phyloP scores from a whole-genome alignment of 129 eudicot species.

The Chrysanthemum seticuspe region DNA sequence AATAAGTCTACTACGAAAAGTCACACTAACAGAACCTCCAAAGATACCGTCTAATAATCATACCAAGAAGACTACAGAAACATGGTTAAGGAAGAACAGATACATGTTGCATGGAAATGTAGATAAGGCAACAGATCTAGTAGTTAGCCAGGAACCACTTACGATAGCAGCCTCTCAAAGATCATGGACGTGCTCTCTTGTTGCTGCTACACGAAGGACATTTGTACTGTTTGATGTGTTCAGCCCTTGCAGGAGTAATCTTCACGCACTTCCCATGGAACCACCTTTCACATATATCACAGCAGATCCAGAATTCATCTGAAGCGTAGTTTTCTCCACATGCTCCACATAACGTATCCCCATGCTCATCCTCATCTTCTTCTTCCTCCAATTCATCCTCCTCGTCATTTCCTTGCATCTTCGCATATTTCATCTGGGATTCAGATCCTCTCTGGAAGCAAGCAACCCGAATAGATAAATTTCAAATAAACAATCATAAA shows the following conservation, averaged over 20 bases:
- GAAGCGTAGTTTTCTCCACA: slow-evolving; percentile 80
- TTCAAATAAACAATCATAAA: background rate
- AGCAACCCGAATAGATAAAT: background rate
- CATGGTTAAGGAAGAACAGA: slow-evolving; percentile 16
- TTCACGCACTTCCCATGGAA: slow-evolving; percentile 91
- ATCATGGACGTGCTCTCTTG: slow-evolving; percentile 60
- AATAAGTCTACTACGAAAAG: slow-evolving; percentile 8
- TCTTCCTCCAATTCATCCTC: slow-evolving; percentile 39
- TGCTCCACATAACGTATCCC: slow-evolving; percentile 83
- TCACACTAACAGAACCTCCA: background rate
- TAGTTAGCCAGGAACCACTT: slow-evolving; percentile 16
- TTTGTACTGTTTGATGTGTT: slow-evolving; percentile 77
- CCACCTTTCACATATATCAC: slow-evolving; percentile 87
- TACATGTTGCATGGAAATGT: slow-evolving; percentile 15
- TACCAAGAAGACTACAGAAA: slow-evolving; percentile 6
- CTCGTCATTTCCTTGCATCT: slow-evolving; percentile 51
- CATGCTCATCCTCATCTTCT: slow-evolving; percentile 78
- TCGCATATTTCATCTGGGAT: slow-evolving; percentile 47
- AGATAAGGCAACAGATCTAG: slow-evolving; percentile 17
- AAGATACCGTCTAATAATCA: slow-evolving; percentile 4
- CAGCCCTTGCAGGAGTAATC: slow-evolving; percentile 80
- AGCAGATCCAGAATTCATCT: slow-evolving; percentile 89
- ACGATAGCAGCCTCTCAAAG: slow-evolving; percentile 1
- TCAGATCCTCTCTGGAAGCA: slow-evolving; percentile 44
- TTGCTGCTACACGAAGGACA: slow-evolving; percentile 81